phyloP scores from a whole-genome alignment of 2,329 filamentous ascomycete genomes.

The Botrytis fragariae region DNA sequence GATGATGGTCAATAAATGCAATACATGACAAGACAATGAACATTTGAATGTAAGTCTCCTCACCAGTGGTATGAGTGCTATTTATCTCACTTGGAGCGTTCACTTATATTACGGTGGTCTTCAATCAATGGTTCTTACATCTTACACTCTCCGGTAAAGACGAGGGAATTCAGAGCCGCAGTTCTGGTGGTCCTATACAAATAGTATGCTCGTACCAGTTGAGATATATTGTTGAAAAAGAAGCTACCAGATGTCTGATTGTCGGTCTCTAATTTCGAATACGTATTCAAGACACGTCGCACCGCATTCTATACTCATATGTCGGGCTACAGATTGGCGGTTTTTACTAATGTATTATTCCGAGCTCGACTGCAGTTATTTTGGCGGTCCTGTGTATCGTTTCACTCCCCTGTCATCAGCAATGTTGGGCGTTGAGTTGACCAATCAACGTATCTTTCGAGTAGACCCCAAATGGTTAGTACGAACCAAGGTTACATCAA shows the following conservation, averaged over 20 bases:
- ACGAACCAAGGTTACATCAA: background rate
- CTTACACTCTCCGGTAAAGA: background rate
- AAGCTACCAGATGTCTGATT: background rate
- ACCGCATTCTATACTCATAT: background rate
- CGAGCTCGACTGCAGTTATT: background rate
- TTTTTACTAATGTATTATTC: background rate
- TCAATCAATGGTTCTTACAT: background rate
- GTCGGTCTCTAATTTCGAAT: background rate
- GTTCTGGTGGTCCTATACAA: background rate
- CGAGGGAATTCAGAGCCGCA: background rate
- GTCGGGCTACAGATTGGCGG: background rate
- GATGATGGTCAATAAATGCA: no score
- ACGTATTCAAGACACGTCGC: background rate
- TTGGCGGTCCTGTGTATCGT: background rate
- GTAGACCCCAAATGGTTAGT: background rate
- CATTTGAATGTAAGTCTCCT: no score
- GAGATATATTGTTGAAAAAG: background rate
- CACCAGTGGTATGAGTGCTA: background rate
- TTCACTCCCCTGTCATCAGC: background rate
- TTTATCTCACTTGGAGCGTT: no score
- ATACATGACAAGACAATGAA: no score
- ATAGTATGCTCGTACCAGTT: background rate
- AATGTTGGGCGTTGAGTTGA: background rate
- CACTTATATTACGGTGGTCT: background rate
- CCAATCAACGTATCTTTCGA: background rate